Conservation (phyloP, 225 moss, liverwort and hornwort genomes). For the Asterella californica region DNA sequence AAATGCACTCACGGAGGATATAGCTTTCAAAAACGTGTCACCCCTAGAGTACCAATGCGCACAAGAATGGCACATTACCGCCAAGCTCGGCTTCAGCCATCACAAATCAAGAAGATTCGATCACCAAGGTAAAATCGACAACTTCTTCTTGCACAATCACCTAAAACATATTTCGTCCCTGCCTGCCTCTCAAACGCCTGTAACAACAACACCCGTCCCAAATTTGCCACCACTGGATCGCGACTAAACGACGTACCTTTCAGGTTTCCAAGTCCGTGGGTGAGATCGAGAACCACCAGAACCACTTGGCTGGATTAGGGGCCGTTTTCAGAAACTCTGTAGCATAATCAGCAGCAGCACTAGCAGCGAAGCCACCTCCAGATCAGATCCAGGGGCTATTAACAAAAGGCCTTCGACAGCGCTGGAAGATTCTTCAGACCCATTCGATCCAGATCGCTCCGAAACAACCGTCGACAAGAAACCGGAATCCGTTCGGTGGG, state of each 20-base stretch:
- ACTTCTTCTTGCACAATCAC: neutral
- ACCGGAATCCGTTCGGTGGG: neutral
- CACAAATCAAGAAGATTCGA: neutral
- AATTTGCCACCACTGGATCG: neutral
- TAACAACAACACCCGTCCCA: neutral
- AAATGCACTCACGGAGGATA: too few species aligned
- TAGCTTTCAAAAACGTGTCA: too few species aligned
- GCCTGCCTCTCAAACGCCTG: neutral
- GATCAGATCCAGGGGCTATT: neutral
- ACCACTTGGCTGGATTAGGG: neutral
- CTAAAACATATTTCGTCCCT: neutral
- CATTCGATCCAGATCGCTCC: neutral
- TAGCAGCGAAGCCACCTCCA: neutral
- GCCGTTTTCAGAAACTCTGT: neutral
- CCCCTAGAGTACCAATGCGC: neutral
- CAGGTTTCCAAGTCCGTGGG: neutral
- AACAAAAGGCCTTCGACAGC: neutral
- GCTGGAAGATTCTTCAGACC: neutral
- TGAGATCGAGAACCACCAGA: neutral
- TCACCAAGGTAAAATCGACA: too few species aligned
- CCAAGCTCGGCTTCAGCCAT: neutral
- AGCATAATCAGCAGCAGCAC: neutral
- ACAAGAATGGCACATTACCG: too few species aligned
- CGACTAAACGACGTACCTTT: conserved; percentile 5
- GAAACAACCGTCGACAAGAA: neutral